Percentiles rank a stretch among this genome's conserved stretches.
Conservation (phyloP, 352 stramenopile genomes). For the Phytophthora hibernalis region DNA sequence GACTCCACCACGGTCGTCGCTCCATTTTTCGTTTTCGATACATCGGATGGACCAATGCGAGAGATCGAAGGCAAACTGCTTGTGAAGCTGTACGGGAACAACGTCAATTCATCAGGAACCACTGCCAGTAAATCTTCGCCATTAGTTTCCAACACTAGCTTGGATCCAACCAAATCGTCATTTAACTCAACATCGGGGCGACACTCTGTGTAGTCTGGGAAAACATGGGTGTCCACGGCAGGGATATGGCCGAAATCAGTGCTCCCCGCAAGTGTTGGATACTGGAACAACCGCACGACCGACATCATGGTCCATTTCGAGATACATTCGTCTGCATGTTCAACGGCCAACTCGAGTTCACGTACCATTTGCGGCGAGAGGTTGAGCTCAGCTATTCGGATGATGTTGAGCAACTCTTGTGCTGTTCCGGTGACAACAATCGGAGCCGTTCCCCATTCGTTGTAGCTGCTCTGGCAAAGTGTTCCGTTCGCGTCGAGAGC, state of each 20-base stretch:
- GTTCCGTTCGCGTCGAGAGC: conserved; percentile 20
- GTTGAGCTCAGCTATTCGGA: conserved; percentile 1
- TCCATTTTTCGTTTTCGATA: conserved; percentile 14
- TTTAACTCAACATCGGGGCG: conserved; percentile 20
- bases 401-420: conserved; percentile 23
- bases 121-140: conserved; percentile 16
- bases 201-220: conserved; percentile 40
- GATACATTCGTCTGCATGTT: conserved; percentile 2
- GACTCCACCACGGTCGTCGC: conserved; percentile 22
- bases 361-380: conserved; percentile 18
- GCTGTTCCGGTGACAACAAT: conserved; percentile 26
- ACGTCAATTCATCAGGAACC: conserved; percentile 22
- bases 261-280: conserved; percentile 4
- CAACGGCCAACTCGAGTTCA: conserved; percentile 14
- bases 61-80: conserved; percentile 21
- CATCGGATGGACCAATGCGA: background rate
- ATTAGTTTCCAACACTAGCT: conserved; percentile 22
- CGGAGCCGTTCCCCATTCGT: conserved; percentile 24
- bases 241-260: conserved; percentile 20
- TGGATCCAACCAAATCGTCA: conserved; percentile 23
- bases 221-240: conserved; percentile 27
- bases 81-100: conserved; percentile 38
- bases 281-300: conserved; percentile 22
- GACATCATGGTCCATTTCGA: conserved; percentile 22
- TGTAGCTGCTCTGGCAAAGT: conserved; percentile 31